Evolutionary conservation across 441 rosid species (phyloP), one percentile per base, ranked within the genome.

Genomic region (Melastoma candidum): DNA sequence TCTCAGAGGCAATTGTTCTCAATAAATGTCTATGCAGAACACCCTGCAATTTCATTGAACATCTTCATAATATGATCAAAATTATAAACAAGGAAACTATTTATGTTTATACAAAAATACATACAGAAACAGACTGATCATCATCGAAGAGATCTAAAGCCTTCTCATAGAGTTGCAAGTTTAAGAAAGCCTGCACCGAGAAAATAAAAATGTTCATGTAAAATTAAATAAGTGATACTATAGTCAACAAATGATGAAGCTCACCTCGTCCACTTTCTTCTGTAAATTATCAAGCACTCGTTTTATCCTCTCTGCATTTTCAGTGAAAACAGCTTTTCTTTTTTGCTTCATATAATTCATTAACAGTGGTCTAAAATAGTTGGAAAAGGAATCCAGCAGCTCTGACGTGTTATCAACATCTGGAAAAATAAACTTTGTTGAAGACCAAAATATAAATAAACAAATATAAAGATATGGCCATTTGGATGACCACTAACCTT

Each of bases 211-310:
- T 45, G 57, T 51, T 26, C 51, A 44, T 58, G 56, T 43, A 52
- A 50, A 64, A 54, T 51, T 17, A 53, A 12, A 48, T 36, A 2
- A 51, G 25, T 49, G 54, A 32, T 54, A 39, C 44, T 7, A 59
- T 58, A 63, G 32, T 44, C 63, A 46, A 14, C 51, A 14, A 26
- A 58, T 14, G 53, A 53, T 45, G 25, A 49, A 12, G 60, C 71
- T 54, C 62, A 92, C 98, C 95, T 93, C 98, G 64, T 93, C 97
- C 58, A 93, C 72, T 69, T 86, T 83, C 77, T 80, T 86, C 72
- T 88, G 98, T 75, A 84, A 69, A 73, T 81, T 69, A 76, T 86
- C 95, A 64, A 86, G 82, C 79, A 88, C 51, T 41, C 54, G 75
- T 57, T 70, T 93, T 74, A 84, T 77, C 74, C 72, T 84, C 71